Conservation (phyloP, 805 yeast species). For the Cyberlindnera petersonii region DNA sequence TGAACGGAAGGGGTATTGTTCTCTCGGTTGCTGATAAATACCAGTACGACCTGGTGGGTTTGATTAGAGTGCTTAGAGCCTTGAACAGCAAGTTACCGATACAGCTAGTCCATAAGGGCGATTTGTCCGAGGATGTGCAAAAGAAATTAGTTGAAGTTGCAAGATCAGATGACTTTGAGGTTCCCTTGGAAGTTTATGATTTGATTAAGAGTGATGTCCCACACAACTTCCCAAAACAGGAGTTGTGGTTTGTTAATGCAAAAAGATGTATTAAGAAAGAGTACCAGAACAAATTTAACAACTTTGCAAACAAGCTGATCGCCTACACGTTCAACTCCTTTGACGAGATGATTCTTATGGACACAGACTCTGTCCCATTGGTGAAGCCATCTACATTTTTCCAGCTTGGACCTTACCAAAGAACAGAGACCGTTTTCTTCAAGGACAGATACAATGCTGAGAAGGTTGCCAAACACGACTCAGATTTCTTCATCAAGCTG, state of each 20-base stretch:
- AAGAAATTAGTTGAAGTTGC: conserved; percentile 36
- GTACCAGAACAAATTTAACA: conserved; percentile 30
- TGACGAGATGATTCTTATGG: conserved; percentile 50
- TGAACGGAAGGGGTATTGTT: conserved; percentile 51
- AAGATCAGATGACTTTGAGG: conserved; percentile 31
- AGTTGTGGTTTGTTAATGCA: conserved; percentile 39
- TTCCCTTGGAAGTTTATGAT: conserved; percentile 27
- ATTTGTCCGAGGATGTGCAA: conserved; percentile 32
- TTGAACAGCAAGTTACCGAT: conserved; percentile 37
- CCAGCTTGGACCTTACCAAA: conserved; percentile 33
- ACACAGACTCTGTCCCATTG: conserved; percentile 48
- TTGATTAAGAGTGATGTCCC: conserved; percentile 23
- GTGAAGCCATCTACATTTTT: conserved; percentile 34
- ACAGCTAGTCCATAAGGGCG: conserved; percentile 40
- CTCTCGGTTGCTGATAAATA: conserved; percentile 45
- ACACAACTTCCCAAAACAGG: conserved; percentile 31
- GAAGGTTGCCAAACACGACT: conserved; percentile 22
- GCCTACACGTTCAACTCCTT: conserved; percentile 57
- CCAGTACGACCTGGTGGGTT: conserved; percentile 42
- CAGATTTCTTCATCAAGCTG: conserved; percentile 38
- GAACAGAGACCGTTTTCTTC: conserved; percentile 36
- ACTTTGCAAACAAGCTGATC: conserved; percentile 45
- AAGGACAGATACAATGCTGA: conserved; percentile 36
- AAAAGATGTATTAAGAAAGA: conserved; percentile 26
- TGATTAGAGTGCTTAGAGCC: conserved; percentile 41